phyloP scores from a whole-genome alignment of 345 rosid species.

The Eutrema heterophyllum region DNA sequence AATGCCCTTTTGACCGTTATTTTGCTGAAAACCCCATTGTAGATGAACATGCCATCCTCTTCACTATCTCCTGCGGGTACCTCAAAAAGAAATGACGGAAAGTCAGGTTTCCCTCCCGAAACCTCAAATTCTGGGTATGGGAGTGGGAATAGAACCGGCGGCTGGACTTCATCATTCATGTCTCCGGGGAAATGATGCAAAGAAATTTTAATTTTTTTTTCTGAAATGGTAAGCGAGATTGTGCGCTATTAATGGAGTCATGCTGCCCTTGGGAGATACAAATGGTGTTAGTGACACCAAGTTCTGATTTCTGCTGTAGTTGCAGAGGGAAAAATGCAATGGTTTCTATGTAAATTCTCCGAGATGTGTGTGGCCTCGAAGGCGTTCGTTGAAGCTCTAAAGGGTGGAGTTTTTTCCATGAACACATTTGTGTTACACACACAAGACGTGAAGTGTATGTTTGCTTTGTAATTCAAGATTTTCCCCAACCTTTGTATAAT shows the following conservation, averaged over 20 bases:
- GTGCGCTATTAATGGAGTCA: slow-evolving; percentile 20
- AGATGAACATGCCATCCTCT: slow-evolving; percentile 53
- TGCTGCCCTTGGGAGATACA: slow-evolving; percentile 9
- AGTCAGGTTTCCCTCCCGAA: slow-evolving; percentile 48
- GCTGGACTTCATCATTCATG: slow-evolving; percentile 79
- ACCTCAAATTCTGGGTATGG: slow-evolving; percentile 52
- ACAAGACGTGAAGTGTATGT: slow-evolving; percentile 27
- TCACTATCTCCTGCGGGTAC: slow-evolving; percentile 56
- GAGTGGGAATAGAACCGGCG: slow-evolving; percentile 47
- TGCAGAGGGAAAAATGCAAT: slow-evolving; percentile 27
- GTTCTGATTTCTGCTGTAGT: slow-evolving; percentile 29
- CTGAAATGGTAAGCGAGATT: slow-evolving; percentile 23
- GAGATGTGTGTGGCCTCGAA: slow-evolving; percentile 28
- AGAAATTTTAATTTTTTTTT: background rate
- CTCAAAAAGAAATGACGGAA: slow-evolving; percentile 54
- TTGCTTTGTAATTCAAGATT: slow-evolving; percentile 21
- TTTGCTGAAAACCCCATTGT: slow-evolving; percentile 11
- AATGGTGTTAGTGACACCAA: slow-evolving; percentile 26
- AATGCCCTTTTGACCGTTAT: background rate
- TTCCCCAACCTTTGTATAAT: slow-evolving; percentile 22
- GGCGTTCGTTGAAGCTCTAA: slow-evolving; percentile 15
- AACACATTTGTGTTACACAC: slow-evolving; percentile 15
- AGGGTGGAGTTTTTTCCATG: slow-evolving; percentile 8
- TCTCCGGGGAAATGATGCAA: slow-evolving; percentile 52
- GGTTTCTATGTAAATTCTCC: slow-evolving; percentile 23